phyloP scores from a whole-genome alignment of 139 green algal genomes.

The Diplosphaera chodatii region DNA sequence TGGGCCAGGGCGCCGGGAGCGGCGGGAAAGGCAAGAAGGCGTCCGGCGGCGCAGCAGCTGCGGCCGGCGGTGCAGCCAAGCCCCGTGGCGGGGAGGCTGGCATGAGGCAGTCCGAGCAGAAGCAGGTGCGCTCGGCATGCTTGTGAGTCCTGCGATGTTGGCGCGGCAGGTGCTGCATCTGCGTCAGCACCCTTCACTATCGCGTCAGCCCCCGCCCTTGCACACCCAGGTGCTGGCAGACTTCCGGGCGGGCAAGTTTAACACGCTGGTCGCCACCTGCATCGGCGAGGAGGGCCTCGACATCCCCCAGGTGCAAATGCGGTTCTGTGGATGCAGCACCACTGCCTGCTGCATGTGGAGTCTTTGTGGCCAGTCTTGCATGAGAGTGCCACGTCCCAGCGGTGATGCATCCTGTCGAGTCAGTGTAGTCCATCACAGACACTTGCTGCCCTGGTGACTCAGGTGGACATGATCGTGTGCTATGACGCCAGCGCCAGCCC shows the following conservation, averaged over 20 bases:
- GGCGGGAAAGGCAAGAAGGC: constrained; percentile 2
- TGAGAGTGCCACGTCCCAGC: too few species aligned
- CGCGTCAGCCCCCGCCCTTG: too few species aligned
- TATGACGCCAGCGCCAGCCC: constrained; percentile 75
- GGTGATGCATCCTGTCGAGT: not conserved
- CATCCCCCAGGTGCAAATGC: constrained; percentile 66
- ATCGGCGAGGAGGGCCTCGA: constrained; percentile 97
- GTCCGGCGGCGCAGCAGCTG: not conserved
- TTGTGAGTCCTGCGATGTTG: too few species aligned
- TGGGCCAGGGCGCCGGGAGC: constrained; percentile 66
- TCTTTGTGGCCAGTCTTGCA: too few species aligned
- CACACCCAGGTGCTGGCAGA: constrained; percentile 39
- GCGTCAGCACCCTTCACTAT: too few species aligned
- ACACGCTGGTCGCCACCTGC: constrained; percentile 85
- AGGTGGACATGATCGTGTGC: constrained; percentile 93
- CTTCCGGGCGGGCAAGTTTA: constrained; percentile 57
- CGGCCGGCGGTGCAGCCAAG: not conserved
- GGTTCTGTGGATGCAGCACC: too few species aligned
- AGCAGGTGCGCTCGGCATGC: constrained; percentile 10
- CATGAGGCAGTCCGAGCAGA: constrained; percentile 56
- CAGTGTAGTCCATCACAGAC: not conserved
- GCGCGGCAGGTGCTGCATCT: too few species aligned
- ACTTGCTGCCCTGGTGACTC: not conserved
- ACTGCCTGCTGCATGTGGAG: too few species aligned
- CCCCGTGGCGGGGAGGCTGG: not conserved